Evolutionary conservation across 2,329 filamentous ascomycete genomes (phyloP).

Genomic region (Blumeriella jaapii): DNA sequence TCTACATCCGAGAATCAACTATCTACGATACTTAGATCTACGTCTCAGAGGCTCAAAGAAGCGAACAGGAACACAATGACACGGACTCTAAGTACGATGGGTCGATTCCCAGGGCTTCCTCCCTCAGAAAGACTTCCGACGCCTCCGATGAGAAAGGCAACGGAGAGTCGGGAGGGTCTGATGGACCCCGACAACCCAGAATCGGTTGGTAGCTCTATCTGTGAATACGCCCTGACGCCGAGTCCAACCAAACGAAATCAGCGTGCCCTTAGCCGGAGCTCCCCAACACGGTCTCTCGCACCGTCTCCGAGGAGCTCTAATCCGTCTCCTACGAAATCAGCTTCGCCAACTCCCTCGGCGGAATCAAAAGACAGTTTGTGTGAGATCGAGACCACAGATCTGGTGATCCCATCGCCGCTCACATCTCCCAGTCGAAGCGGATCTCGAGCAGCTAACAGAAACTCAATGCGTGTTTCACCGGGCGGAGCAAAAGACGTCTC

Average conservation of each 20-base stretch:
- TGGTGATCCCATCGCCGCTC: conserved; percentile 15
- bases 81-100: conserved; percentile 15
- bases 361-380: conserved; percentile 21
- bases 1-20: conserved; percentile 19
- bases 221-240: conserved; percentile 13
- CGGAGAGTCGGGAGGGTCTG: conserved; percentile 16
- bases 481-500: conserved; percentile 2
- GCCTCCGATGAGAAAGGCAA: conserved; percentile 10
- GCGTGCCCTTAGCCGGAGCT: conserved; percentile 1
- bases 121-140: conserved; percentile 17
- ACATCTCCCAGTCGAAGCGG: conserved; percentile 19
- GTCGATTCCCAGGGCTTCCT: conserved; percentile 14
- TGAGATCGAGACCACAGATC: conserved; percentile 12
- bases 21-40: conserved; percentile 20
- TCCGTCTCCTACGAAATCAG: neutral
- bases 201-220: conserved; percentile 14
- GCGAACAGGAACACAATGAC: conserved; percentile 14
- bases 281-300: neutral
- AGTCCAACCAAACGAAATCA: conserved; percentile 12
- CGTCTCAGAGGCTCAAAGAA: conserved; percentile 19
- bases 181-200: conserved; percentile 8
- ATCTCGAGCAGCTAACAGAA: conserved; percentile 6
- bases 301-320: neutral
- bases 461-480: conserved; percentile 9
- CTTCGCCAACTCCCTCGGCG: conserved; percentile 12